Base-by-base conservation (phyloP, 495 filamentous ascomycete genomes). In the Penicillium antarcticum region DNA sequence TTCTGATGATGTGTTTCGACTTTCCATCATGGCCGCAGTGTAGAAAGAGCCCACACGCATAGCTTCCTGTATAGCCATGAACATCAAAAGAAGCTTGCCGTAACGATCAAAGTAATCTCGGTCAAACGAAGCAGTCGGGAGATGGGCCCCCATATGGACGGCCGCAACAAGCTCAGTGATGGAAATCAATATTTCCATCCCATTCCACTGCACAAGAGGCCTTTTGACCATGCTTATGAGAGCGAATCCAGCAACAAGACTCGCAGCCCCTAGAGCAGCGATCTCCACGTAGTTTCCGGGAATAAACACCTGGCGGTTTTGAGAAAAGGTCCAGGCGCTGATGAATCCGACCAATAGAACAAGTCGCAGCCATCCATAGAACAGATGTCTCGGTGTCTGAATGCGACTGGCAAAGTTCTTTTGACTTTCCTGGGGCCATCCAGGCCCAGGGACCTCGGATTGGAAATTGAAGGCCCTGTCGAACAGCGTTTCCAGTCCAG, bases 401-500 rank as follows among this genome's bases (percentile, higher is more conserved):
- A 36, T 6, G 9, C 57, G 26, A 39, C 45, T 35, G 10, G 39
- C 34, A n/a, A 58, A 43, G 12, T 40, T 48, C 14, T 39, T 51
- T 16, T 35, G 17, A 6, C 35, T 13, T 23, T 49, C 42, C 18
- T 60, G 58, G n/a, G 60, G 19, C 50, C 55, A 52, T n/a, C 52
- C 26, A 14, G 23, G 11, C 19, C 49, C 38, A 4, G 41, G 66
- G 24, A 75, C 69, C 32, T 75, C 75, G 18, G 70, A 45, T 29
- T 66, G 68, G 46, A 77, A 70, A 53, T 61, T 68, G 48, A 80
- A 80, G 2, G 68, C 61, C 18, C 54, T 58, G 34, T 78, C 69
- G 56, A 80, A 76, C 23, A 78, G 42, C 31, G 56, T 65, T 58
- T 79, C 76, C 9, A 81, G 60, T 16, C 75, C 75, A 21, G 77